A percentile compares a stretch with the other conserved stretches of the same genome.
Evolutionary conservation across 1,139 yeast species (phyloP).

Genomic region (Saccharomyces hybrid): DNA sequence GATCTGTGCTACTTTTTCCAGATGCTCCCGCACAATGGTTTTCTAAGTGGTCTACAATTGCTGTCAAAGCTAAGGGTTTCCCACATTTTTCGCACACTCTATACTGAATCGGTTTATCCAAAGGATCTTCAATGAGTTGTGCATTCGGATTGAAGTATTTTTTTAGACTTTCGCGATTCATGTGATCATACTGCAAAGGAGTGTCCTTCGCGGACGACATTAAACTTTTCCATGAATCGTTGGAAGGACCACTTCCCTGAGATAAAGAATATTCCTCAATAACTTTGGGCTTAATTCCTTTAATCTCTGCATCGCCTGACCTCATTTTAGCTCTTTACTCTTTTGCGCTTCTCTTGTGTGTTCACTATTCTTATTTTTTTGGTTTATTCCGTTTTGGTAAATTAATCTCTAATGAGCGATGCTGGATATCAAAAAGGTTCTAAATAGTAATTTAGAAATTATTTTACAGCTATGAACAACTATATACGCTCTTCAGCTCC

Average conservation of each 20-base stretch:
- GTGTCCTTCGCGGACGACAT: conserved; percentile 17
- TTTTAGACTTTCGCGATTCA: conserved; percentile 13
- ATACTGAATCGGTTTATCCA: conserved; percentile 42
- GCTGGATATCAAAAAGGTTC: not conserved
- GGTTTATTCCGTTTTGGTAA: not conserved
- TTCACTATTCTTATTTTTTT: not conserved
- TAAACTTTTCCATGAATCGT: conserved; percentile 19
- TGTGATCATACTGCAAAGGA: conserved; percentile 11
- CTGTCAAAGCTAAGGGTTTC: conserved; percentile 42
- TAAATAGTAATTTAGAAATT: not conserved
- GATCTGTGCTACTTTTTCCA: conserved; percentile 4
- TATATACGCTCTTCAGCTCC: not conserved
- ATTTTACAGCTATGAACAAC: not conserved
- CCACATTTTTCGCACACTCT: conserved; percentile 60
- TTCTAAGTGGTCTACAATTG: conserved; percentile 36
- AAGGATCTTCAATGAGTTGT: conserved; percentile 34
- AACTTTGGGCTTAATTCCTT: conserved; percentile 16
- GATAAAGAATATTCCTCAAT: conserved; percentile 9
- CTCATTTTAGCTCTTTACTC: not conserved
- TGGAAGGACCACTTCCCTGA: not conserved
- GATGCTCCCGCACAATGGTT: conserved; percentile 22
- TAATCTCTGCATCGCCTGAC: conserved; percentile 11
- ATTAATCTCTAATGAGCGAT: not conserved
- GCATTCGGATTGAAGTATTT: conserved; percentile 21
- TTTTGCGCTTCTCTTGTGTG: not conserved